Percentiles rank a stretch among this genome's conserved stretches.
Evolutionary conservation across 192 early-diverging fungal species (phyloP).

Genomic region (Bifiguratus adelaidae): DNA sequence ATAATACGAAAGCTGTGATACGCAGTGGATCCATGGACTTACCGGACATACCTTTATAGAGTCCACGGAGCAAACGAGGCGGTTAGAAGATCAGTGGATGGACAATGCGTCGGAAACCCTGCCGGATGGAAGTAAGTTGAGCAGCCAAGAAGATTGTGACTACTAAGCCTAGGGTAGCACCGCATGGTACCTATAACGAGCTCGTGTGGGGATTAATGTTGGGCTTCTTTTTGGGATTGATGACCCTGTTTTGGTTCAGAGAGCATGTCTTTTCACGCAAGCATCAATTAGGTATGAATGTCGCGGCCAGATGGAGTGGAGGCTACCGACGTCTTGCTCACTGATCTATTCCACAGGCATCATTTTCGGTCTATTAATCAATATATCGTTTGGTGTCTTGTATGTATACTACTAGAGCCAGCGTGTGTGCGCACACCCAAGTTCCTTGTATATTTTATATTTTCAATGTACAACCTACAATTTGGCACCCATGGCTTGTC

Average conservation of each 20-base stretch:
- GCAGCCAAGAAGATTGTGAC: neutral
- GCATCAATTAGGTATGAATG: slow-evolving; percentile 36
- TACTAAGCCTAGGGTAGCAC: slow-evolving; percentile 3
- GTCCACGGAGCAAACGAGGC: slow-evolving; percentile 18
- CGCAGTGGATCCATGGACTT: neutral
- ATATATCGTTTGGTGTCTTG: slow-evolving; percentile 35
- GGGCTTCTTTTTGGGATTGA: slow-evolving; percentile 42
- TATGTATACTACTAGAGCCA: slow-evolving; percentile 38
- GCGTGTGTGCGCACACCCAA: no score
- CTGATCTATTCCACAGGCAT: slow-evolving; percentile 17
- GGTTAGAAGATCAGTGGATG: slow-evolving; percentile 46
- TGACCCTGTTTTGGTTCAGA: slow-evolving; percentile 39
- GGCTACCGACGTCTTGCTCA: neutral
- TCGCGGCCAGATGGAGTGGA: no score
- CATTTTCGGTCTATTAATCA: slow-evolving; percentile 37
- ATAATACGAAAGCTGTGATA: neutral
- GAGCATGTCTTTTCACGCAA: slow-evolving; percentile 36
- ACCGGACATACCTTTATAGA: slow-evolving; percentile 3
- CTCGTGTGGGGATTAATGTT: slow-evolving; percentile 43
- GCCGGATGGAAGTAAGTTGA: slow-evolving; percentile 42
- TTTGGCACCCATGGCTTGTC: slow-evolving; percentile 43
- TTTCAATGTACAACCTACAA: no score
- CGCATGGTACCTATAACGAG: slow-evolving; percentile 37
- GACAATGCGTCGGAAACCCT: slow-evolving; percentile 37
- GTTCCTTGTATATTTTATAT: no score